A percentile compares a stretch with the other conserved stretches of the same genome.
Evolutionary conservation across 306 rosid genomes (phyloP).

Genomic region (Rosa multiflora): DNA sequence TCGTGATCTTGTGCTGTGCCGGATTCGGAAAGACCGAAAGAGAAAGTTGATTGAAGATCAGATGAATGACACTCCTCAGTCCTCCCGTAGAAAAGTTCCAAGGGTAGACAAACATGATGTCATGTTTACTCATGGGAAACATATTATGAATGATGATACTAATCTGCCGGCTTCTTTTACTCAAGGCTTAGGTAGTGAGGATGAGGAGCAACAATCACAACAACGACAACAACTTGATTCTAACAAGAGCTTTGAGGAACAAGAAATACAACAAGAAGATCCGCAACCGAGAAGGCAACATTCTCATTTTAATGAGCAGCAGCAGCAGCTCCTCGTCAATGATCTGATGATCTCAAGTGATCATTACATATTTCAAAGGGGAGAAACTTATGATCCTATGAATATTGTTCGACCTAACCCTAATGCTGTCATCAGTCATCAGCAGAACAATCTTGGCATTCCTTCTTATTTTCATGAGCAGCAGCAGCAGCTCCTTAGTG

Average conservation of each 20-base stretch:
- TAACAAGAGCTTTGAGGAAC: not conserved
- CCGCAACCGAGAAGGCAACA: not conserved
- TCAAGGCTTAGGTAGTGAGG: not conserved
- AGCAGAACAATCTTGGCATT: not conserved
- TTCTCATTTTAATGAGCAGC: not conserved
- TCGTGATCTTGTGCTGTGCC: not conserved
- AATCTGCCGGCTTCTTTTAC: not conserved
- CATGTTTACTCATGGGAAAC: not conserved
- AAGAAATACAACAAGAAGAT: not conserved
- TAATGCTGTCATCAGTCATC: not conserved
- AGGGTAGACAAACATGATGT: not conserved
- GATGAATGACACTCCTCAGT: not conserved
- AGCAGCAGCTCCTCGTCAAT: not conserved
- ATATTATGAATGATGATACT: not conserved
- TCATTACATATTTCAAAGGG: not conserved
- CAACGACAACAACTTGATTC: not conserved
- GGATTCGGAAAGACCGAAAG: slow-evolving; percentile 4
- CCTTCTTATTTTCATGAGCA: not conserved
- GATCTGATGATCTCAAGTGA: not conserved
- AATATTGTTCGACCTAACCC: not conserved
- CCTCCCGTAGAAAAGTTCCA: not conserved
- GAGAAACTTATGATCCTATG: not conserved
- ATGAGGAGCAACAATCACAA: not conserved
- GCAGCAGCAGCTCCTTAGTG: not conserved
- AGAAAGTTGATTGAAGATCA: not conserved